Conservation (phyloP, 768 basidiomycete genomes). For the Gautieria morchelliformis region DNA sequence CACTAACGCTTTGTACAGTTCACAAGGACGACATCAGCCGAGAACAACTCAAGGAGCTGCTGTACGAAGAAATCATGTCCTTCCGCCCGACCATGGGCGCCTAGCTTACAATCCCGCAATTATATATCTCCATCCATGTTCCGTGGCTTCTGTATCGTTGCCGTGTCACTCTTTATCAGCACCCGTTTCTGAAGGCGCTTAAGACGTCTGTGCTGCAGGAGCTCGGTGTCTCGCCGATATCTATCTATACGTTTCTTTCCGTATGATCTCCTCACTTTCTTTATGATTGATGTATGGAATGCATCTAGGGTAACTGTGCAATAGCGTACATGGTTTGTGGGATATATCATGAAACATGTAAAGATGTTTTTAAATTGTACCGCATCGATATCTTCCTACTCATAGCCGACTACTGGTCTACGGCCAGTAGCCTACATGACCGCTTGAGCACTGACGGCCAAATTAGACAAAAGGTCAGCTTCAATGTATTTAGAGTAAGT, state of each 20-base stretch:
- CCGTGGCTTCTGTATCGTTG: not conserved
- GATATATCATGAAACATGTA: not conserved
- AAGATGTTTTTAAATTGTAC: too few species aligned
- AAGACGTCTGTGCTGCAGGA: not conserved
- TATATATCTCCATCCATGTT: not conserved
- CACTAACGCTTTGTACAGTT: conserved; percentile 32
- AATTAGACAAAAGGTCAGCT: too few species aligned
- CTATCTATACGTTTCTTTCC: not conserved
- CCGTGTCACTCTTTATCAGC: not conserved
- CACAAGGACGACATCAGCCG: conserved; percentile 95
- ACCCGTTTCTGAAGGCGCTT: not conserved
- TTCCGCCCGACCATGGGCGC: conserved; percentile 50
- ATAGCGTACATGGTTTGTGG: not conserved
- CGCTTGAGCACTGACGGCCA: too few species aligned
- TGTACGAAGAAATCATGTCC: conserved; percentile 91
- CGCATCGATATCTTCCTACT: too few species aligned
- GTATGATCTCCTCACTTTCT: not conserved
- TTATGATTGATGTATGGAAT: not conserved
- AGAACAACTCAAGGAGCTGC: conserved; percentile 88
- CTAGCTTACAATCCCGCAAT: not conserved
- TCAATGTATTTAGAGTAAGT: too few species aligned
- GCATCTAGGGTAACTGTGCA: not conserved
- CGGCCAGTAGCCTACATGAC: too few species aligned
- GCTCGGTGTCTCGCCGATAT: not conserved
- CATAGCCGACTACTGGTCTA: too few species aligned